Conservation (phyloP, 2,329 filamentous ascomycete species). For the Colletotrichum graminicola region DNA sequence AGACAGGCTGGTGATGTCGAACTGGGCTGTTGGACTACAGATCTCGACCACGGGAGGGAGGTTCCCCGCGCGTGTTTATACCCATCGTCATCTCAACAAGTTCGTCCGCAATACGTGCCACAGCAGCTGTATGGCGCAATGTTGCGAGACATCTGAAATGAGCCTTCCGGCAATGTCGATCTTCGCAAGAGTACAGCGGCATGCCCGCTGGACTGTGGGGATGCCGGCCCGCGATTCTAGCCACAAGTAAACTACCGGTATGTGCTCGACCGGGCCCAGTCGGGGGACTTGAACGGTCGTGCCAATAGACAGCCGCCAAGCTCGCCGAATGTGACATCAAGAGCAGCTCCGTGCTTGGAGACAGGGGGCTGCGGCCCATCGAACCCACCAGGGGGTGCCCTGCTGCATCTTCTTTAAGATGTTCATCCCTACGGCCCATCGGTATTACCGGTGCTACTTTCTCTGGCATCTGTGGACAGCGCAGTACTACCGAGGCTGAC, state of each 20-base stretch:
- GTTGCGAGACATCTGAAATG: slow-evolving; percentile 20
- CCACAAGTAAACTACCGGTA: slow-evolving; percentile 9
- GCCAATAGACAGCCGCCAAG: background rate
- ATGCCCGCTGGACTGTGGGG: slow-evolving; percentile 30
- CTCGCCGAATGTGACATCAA: slow-evolving; percentile 4
- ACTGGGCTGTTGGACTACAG: background rate
- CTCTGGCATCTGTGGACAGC: background rate
- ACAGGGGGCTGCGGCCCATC: background rate
- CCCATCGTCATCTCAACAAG: background rate
- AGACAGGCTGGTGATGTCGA: background rate
- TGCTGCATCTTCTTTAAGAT: slow-evolving; percentile 2
- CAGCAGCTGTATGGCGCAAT: slow-evolving; percentile 30
- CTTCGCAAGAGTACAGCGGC: slow-evolving; percentile 5
- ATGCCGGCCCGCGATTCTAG: slow-evolving; percentile 22
- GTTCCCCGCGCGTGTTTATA: slow-evolving; percentile 1
- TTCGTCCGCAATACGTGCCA: slow-evolving; percentile 20
- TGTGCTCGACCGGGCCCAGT: background rate
- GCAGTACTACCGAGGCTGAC: background rate
- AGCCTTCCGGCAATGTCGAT: background rate
- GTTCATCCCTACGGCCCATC: slow-evolving; percentile 9
- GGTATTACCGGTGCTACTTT: slow-evolving; percentile 27
- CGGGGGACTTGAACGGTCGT: background rate
- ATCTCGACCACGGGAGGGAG: background rate
- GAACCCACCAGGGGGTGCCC: background rate
- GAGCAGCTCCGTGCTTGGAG: background rate